Conservation (phyloP, 345 rosid genomes). For the Pistacia atlantica region DNA sequence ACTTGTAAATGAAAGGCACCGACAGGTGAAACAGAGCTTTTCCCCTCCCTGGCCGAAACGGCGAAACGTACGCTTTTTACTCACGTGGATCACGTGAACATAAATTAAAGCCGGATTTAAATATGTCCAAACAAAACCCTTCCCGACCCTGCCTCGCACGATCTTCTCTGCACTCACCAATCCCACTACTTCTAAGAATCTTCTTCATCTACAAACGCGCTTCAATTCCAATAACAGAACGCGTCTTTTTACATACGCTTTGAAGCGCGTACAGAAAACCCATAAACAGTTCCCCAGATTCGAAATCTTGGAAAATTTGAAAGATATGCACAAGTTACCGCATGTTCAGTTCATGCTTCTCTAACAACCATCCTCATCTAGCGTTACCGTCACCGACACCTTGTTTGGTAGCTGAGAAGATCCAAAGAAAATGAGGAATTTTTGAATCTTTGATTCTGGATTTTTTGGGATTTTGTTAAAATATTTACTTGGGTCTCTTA, state of each 20-base stretch:
- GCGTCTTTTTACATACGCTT: neutral
- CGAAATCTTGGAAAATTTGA: neutral
- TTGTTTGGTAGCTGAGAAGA: conserved; percentile 18
- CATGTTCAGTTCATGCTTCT: neutral
- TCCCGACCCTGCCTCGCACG: neutral
- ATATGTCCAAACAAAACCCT: neutral
- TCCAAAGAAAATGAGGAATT: neutral
- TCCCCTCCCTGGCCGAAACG: neutral
- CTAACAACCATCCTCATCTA: conserved; percentile 18
- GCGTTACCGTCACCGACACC: neutral
- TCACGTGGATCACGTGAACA: conserved; percentile 38
- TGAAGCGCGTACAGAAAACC: neutral
- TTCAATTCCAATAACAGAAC: neutral
- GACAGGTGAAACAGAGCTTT: neutral
- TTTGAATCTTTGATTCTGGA: neutral
- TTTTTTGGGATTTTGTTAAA: neutral
- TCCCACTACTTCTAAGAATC: neutral
- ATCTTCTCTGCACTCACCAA: neutral
- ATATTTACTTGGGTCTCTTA: neutral
- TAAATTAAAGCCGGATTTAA: too few species aligned
- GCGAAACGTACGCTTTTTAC: conserved; percentile 19
- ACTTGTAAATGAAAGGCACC: neutral
- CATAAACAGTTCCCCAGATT: neutral
- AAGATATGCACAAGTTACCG: neutral
- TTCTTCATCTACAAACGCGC: neutral